Percentiles rank a stretch among this genome's conserved stretches.
Conservation (phyloP, 164 flowering plant species). For the Vitis cinerea region DNA sequence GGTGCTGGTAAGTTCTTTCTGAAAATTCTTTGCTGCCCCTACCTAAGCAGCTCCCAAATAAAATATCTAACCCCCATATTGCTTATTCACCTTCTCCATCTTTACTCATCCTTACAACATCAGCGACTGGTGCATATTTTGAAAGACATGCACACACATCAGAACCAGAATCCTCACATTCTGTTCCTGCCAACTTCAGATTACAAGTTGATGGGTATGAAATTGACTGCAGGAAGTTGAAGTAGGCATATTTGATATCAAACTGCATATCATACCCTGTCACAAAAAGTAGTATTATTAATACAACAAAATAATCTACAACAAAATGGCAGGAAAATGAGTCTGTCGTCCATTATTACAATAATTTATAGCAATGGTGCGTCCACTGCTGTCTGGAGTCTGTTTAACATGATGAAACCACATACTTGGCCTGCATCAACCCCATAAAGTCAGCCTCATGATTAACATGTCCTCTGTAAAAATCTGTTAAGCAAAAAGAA, state of each 20-base stretch:
- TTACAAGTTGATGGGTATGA: conserved; percentile 13
- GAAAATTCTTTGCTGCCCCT: no score
- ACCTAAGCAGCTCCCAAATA: no score
- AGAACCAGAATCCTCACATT: neutral
- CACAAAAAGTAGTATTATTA: conserved; percentile 1
- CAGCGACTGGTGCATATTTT: neutral
- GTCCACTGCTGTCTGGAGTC: conserved; percentile 63
- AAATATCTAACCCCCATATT: neutral
- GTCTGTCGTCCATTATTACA: conserved; percentile 40
- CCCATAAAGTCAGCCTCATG: neutral
- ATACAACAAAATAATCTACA: neutral
- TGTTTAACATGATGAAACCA: conserved; percentile 98
- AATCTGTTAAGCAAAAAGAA: neutral
- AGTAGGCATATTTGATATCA: conserved; percentile 92
- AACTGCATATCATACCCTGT: conserved; percentile 99
- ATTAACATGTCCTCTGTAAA: neutral
- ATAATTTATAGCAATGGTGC: conserved; percentile 85
- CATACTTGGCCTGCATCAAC: conserved; percentile 90
- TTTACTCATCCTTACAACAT: neutral
- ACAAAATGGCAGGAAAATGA: no score
- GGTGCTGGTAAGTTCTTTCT: no score
- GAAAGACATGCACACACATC: neutral
- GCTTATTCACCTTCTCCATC: neutral
- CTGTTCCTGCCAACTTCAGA: conserved; percentile 6
- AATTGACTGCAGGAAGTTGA: conserved; percentile 81